Percentiles rank a stretch among this genome's conserved stretches.
phyloP scores from a whole-genome alignment of 306 rosid species.

The Styphnolobium japonicum region DNA sequence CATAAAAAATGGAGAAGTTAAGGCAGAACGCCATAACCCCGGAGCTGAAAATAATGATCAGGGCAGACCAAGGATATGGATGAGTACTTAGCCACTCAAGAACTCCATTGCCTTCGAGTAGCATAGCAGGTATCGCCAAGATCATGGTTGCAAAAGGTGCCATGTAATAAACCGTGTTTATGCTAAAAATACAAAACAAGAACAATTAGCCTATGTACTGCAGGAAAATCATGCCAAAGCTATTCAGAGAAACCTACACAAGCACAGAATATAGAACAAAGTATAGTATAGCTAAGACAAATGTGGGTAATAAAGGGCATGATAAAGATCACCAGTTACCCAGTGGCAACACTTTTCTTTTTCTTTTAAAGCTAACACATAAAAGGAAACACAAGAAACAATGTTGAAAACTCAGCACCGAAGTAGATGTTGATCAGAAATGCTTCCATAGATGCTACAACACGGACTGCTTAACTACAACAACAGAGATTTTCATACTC shows the following conservation, averaged over 20 bases:
- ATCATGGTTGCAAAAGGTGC: constrained; percentile 98
- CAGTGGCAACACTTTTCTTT: background rate
- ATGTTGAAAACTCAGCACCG: background rate
- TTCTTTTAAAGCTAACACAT: background rate
- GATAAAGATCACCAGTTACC: background rate
- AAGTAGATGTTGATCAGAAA: background rate
- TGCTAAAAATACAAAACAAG: constrained; percentile 50
- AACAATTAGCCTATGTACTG: constrained; percentile 23
- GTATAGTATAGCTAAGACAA: background rate
- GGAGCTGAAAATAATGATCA: constrained; percentile 75
- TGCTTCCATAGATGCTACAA: background rate
- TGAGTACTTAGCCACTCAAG: constrained; percentile 75
- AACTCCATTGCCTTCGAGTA: constrained; percentile 90
- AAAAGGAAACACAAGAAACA: background rate
- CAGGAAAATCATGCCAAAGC: constrained; percentile 8
- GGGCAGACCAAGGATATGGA: constrained; percentile 53
- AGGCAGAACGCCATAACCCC: constrained; percentile 96
- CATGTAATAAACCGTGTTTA: constrained; percentile 97
- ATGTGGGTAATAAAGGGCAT: background rate
- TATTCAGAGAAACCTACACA: constrained; percentile 7
- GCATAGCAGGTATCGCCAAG: constrained; percentile 81
- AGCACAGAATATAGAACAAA: background rate
- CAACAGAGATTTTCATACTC: background rate
- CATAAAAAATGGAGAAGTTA: constrained; percentile 92
- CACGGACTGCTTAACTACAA: background rate